phyloP scores from a whole-genome alignment of 2,329 filamentous ascomycete species.

The Cytospora schulzeri region DNA sequence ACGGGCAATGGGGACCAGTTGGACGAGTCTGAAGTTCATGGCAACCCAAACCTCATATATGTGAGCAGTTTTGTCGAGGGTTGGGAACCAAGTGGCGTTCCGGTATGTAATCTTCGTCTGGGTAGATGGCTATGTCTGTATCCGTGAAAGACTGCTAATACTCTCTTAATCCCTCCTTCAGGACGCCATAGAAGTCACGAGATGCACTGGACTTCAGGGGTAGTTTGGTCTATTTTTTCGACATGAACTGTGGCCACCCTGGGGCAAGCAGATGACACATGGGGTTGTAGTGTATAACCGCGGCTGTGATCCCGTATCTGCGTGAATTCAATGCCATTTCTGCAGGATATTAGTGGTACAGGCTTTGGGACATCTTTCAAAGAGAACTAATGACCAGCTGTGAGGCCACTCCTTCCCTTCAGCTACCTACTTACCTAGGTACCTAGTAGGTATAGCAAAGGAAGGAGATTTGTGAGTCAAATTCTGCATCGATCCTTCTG shows the following conservation, averaged over 20 bases:
- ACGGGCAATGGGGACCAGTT: conserved; percentile 54
- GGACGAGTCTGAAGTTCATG: conserved; percentile 40
- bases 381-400: too few species aligned
- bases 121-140: accelerated
- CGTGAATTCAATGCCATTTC: too few species aligned
- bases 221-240: background rate
- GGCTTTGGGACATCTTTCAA: too few species aligned
- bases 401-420: too few species aligned
- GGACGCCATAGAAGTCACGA: conserved; percentile 68
- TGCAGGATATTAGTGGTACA: too few species aligned
- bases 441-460: too few species aligned
- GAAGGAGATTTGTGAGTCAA: background rate
- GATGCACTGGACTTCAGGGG: conserved; percentile 49
- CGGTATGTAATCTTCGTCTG: conserved; percentile 32
- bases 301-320: background rate
- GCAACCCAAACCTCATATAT: conserved; percentile 68
- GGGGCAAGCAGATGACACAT: background rate
- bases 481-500: background rate
- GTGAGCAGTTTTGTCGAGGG: conserved; percentile 65
- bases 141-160: background rate
- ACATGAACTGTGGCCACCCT: too few species aligned
- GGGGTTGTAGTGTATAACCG: background rate
- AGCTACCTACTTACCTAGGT: too few species aligned
- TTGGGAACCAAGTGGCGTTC: conserved; percentile 68
- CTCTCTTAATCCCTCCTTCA: background rate